Conservation (phyloP, 1,139 yeast species). For the Suhomyces terraborum region DNA sequence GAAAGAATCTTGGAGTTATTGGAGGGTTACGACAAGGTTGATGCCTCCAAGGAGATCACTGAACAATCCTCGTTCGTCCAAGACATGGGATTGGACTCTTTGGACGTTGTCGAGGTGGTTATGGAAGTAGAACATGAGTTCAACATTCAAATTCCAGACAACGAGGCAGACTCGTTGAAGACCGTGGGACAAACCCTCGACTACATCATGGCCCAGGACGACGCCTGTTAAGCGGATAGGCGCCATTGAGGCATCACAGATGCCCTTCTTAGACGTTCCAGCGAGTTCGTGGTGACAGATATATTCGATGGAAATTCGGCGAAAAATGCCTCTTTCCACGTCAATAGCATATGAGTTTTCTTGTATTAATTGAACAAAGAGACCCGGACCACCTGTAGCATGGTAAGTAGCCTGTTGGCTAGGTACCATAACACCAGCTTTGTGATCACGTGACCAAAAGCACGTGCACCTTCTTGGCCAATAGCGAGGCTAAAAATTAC, state of each 20-base stretch:
- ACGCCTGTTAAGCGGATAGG: conserved; percentile 54
- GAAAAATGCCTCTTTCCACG: conserved; percentile 4
- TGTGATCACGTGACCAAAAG: conserved; percentile 7
- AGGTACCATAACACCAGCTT: neutral
- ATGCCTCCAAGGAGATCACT: conserved; percentile 49
- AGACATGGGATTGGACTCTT: conserved; percentile 83
- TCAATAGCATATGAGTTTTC: conserved; percentile 6
- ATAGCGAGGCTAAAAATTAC: conserved; percentile 13
- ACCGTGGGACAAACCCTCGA: conserved; percentile 83
- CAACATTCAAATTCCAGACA: conserved; percentile 79
- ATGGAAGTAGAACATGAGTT: conserved; percentile 89
- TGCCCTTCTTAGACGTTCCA: too few relatives aligned
- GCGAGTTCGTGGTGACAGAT: neutral
- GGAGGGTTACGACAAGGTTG: conserved; percentile 77
- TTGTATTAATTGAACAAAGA: conserved; percentile 2
- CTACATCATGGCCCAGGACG: conserved; percentile 71
- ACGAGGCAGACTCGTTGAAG: conserved; percentile 80
- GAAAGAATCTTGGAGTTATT: conserved; percentile 77
- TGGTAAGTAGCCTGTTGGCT: too few relatives aligned
- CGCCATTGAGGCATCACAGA: too few relatives aligned
- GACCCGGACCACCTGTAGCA: too few relatives aligned
- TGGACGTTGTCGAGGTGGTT: conserved; percentile 85
- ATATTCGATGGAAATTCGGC: neutral
- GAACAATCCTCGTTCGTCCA: conserved; percentile 64
- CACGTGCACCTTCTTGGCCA: conserved; percentile 11